These are phyloP conservation scores for Ambrosia trifida DNA, from an alignment of 129 eudicot genomes.

Conservation along the genomic window DNA sequence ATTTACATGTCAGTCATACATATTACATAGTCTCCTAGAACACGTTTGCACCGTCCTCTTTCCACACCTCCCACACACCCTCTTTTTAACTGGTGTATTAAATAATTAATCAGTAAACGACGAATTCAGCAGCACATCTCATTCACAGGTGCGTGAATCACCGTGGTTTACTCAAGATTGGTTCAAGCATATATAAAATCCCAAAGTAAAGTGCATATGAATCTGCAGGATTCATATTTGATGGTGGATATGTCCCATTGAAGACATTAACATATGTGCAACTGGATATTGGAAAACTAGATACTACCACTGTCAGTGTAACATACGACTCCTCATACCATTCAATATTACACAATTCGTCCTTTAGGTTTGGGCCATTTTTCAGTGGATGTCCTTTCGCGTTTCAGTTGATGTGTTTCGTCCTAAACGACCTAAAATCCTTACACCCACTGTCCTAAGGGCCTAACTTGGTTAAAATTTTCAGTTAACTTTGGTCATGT, in stretches of 20 bases:
- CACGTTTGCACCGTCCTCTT: not conserved
- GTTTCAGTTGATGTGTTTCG: too few species aligned
- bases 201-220: not conserved
- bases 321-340: too few species aligned
- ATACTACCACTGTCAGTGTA: not conserved
- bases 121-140: slow-evolving; percentile 1
- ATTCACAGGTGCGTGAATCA: not conserved
- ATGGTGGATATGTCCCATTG: not conserved
- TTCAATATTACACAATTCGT: too few species aligned
- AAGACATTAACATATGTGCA: not conserved
- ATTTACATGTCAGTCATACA: not conserved
- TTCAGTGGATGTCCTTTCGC: too few species aligned
- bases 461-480: too few species aligned
- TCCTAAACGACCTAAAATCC: too few species aligned
- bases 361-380: too few species aligned
- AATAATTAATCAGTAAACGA: not conserved
- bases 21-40: not conserved
- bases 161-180: not conserved
- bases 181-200: not conserved
- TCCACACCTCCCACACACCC: not conserved
- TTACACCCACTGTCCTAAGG: too few species aligned
- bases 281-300: not conserved
- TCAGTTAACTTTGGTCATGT: too few species aligned
- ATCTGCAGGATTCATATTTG: not conserved
- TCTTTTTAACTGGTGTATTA: not conserved